Evolutionary conservation across 108 stramenopile genomes (phyloP).

Genomic region (Nitzschia sp.): DNA sequence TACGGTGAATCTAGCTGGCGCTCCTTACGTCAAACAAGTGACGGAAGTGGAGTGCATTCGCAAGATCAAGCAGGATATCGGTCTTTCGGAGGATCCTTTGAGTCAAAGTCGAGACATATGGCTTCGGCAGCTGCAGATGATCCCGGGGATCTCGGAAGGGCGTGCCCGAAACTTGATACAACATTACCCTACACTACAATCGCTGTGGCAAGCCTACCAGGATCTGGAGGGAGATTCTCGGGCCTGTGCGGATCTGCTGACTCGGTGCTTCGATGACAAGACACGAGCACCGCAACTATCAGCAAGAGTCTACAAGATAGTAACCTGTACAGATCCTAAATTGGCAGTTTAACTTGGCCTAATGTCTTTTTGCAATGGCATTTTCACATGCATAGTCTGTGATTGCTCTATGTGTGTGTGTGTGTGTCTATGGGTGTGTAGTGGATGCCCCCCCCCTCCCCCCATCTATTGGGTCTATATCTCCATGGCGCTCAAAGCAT

Average conservation of each 20-base stretch:
- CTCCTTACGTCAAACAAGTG: constrained; percentile 40
- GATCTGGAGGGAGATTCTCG: constrained; percentile 7
- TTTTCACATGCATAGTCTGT: too few relatives aligned
- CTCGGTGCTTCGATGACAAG: constrained; percentile 19
- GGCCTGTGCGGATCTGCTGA: constrained; percentile 15
- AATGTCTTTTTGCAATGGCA: too few relatives aligned
- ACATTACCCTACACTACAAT: constrained; percentile 48
- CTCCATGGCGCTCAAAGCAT: too few relatives aligned
- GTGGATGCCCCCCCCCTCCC: too few relatives aligned
- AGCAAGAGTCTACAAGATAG: constrained; percentile 25
- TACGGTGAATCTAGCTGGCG: constrained; percentile 39
- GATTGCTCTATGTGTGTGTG: too few relatives aligned
- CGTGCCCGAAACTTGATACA: constrained; percentile 39
- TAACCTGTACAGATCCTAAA: constrained; percentile 41
- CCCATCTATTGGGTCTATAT: too few relatives aligned
- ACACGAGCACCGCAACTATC: constrained; percentile 31
- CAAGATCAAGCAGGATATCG: constrained; percentile 38
- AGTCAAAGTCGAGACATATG: constrained; percentile 40
- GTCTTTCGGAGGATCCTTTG: constrained; percentile 14
- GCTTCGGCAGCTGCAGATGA: constrained; percentile 56
- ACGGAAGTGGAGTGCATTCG: constrained; percentile 58
- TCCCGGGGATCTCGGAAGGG: constrained; percentile 42
- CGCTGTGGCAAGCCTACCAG: constrained; percentile 48
- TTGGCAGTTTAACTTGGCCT: constrained; percentile 23
- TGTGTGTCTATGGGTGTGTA: too few relatives aligned